These are phyloP conservation scores for Populus hybrid DNA, from an alignment of 441 rosid genomes.

Conservation along the genomic window DNA sequence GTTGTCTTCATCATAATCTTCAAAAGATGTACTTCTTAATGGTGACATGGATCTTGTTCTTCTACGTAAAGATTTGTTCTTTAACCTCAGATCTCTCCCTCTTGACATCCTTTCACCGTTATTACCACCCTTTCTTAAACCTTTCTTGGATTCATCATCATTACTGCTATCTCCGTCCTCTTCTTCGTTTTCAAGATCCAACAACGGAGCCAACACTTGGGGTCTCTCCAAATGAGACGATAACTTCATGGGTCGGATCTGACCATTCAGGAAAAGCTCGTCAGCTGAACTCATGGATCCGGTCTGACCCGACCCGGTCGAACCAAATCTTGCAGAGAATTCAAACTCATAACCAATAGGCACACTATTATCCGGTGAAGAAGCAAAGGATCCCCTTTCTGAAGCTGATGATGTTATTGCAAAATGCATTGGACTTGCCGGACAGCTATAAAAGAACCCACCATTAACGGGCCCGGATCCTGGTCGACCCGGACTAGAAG, in stretches of 20 bases:
- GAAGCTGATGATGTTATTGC: constrained; percentile 36
- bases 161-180: constrained; percentile 34
- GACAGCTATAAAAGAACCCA: constrained; percentile 87
- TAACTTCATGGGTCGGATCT: constrained; percentile 90
- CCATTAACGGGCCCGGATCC: constrained; percentile 35
- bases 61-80: constrained; percentile 64
- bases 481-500: constrained; percentile 87
- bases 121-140: background rate
- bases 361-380: constrained; percentile 26
- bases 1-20: constrained; percentile 20
- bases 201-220: constrained; percentile 64
- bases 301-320: constrained; percentile 39
- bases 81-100: constrained; percentile 68
- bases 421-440: constrained; percentile 95
- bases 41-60: constrained; percentile 96
- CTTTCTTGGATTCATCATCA: background rate
- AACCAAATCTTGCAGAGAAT: constrained; percentile 57
- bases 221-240: constrained; percentile 74
- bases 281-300: constrained; percentile 90
- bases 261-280: constrained; percentile 82
- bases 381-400: constrained; percentile 26
- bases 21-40: constrained; percentile 37
- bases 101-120: constrained; percentile 16
- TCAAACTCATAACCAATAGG: constrained; percentile 71
- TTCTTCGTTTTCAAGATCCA: constrained; percentile 68